These are phyloP conservation scores for Nakazawaea populi DNA, from an alignment of 805 yeast species.

Conservation along the genomic window DNA sequence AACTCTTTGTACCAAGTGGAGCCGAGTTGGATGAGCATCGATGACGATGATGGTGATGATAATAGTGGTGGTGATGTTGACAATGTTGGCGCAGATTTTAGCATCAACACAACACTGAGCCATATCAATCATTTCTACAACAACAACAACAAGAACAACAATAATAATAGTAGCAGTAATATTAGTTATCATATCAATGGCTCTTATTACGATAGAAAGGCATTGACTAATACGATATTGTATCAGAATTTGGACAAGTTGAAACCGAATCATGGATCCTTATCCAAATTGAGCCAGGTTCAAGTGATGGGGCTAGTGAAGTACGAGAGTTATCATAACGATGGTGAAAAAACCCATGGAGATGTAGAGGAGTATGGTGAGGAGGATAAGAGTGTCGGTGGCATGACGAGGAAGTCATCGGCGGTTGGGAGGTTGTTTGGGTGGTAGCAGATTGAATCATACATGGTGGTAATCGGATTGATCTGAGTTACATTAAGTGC, in stretches of 20 bases:
- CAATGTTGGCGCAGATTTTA: not conserved
- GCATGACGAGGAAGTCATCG: not conserved
- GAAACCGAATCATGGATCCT: too few species aligned
- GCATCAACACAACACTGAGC: too few species aligned
- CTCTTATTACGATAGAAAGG: conserved; percentile 4
- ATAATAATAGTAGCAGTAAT: too few species aligned
- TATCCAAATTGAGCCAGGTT: not conserved
- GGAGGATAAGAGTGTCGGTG: not conserved
- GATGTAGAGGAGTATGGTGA: not conserved
- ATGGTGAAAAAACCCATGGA: not conserved
- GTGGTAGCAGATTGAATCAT: not conserved
- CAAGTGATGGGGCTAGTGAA: not conserved
- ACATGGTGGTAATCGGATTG: too few species aligned
- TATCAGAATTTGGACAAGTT: conserved; percentile 1
- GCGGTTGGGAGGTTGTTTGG: conserved; percentile 3
- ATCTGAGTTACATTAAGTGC: not conserved
- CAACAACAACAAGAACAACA: too few species aligned
- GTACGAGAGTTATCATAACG: not conserved
- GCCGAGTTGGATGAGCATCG: conserved; percentile 50
- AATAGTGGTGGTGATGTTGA: too few species aligned
- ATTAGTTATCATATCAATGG: not conserved
- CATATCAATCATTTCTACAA: too few species aligned
- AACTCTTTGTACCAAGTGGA: conserved; percentile 36
- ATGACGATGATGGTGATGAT: conserved; percentile 14
- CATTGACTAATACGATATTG: conserved; percentile 4